These are phyloP conservation scores for Phylloporus arenicola DNA, from an alignment of 768 basidiomycete species.

Conservation along the genomic window DNA sequence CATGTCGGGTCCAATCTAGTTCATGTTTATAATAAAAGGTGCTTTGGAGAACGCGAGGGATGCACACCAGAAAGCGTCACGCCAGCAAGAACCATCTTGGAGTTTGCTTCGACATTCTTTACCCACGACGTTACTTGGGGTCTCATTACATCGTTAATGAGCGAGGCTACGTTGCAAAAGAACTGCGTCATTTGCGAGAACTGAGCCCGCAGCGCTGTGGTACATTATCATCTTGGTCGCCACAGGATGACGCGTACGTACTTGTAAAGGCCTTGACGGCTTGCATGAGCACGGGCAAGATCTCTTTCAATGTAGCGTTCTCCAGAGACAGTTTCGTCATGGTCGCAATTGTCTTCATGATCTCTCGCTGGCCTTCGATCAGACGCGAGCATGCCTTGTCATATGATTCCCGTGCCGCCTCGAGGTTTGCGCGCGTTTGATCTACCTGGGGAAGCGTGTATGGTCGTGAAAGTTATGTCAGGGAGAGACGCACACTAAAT, in stretches of 20 bases:
- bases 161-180: constrained; percentile 14
- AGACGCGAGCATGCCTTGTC: constrained; percentile 9
- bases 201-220: constrained; percentile 12
- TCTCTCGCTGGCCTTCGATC: constrained; percentile 17
- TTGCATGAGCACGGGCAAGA: constrained; percentile 14
- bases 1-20: constrained; percentile 13
- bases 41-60: too few relatives aligned
- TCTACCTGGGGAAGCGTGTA: constrained; percentile 8
- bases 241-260: background rate
- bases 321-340: constrained; percentile 18
- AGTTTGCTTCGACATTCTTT: constrained; percentile 11
- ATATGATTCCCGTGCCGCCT: constrained; percentile 14
- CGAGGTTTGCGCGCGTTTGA: constrained; percentile 19
- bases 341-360: constrained; percentile 14
- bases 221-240: too few relatives aligned
- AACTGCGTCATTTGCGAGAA: constrained; percentile 17
- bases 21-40: background rate
- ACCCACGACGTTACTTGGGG: constrained; percentile 15
- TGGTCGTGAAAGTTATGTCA: background rate
- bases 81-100: constrained; percentile 16
- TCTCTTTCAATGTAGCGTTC: constrained; percentile 17
- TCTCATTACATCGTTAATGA: constrained; percentile 19
- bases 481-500: constrained; percentile 4
- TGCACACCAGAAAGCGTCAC: constrained; percentile 11
- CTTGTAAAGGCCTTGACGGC: constrained; percentile 16